Percentiles rank a stretch among this genome's conserved stretches.
phyloP scores from a whole-genome alignment of 2,329 filamentous ascomycete species.

The Pseudopyricularia cyperi region DNA sequence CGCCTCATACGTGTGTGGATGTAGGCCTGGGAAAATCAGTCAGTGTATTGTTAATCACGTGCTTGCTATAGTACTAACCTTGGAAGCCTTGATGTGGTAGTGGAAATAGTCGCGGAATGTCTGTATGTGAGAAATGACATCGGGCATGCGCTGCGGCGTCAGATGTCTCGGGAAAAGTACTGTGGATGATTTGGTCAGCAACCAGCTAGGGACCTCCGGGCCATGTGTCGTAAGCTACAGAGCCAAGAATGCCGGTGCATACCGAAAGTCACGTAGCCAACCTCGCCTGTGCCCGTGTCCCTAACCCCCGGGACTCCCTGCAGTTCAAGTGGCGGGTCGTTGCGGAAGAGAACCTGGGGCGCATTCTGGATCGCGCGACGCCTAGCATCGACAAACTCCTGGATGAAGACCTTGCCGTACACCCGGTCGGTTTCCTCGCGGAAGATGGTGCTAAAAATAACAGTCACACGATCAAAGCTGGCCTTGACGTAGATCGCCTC shows the following conservation, averaged over 20 bases:
- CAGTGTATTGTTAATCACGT: neutral
- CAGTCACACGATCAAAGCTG: slow-evolving; percentile 88
- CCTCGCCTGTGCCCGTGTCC: slow-evolving; percentile 63
- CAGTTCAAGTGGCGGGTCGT: slow-evolving; percentile 85
- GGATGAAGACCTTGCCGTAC: slow-evolving; percentile 95
- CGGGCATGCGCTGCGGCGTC: slow-evolving; percentile 75
- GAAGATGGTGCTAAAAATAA: slow-evolving; percentile 98
- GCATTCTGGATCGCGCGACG: slow-evolving; percentile 95
- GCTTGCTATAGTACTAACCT: slow-evolving; percentile 32
- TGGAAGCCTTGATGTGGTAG: slow-evolving; percentile 99
- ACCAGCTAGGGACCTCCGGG: neutral
- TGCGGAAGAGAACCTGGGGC: slow-evolving; percentile 91
- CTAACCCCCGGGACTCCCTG: slow-evolving; percentile 76
- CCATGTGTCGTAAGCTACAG: neutral
- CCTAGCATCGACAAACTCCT: slow-evolving; percentile 96
- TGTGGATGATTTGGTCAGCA: slow-evolving; percentile 18
- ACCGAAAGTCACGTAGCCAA: slow-evolving; percentile 99
- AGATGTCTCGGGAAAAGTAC: slow-evolving; percentile 94
- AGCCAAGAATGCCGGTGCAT: slow-evolving; percentile 15
- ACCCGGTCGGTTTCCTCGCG: slow-evolving; percentile 94
- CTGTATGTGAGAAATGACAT: slow-evolving; percentile 98
- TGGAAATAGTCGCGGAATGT: slow-evolving; percentile 99
- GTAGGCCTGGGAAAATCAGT: slow-evolving; percentile 49
- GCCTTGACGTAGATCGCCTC: slow-evolving; percentile 99
- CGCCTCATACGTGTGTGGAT: slow-evolving; percentile 98